phyloP scores from a whole-genome alignment of 495 filamentous ascomycete species.

The Amniculicola lignicola region DNA sequence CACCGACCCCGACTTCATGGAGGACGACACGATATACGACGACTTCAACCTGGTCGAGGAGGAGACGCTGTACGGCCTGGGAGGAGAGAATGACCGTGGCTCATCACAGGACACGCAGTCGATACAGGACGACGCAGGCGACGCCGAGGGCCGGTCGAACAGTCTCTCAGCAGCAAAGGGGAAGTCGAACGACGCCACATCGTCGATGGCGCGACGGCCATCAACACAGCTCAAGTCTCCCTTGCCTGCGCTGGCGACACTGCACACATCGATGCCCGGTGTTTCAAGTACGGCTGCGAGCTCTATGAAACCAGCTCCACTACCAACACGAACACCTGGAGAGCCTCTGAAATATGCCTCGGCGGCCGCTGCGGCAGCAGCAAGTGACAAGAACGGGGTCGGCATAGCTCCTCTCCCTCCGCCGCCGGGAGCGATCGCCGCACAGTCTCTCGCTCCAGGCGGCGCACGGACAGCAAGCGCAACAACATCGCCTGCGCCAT shows the following conservation, averaged over 20 bases:
- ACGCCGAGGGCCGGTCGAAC: constrained; percentile 52
- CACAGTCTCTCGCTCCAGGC: constrained; percentile 26
- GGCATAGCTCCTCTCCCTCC: constrained; percentile 91
- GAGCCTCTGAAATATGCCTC: constrained; percentile 96
- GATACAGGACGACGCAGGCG: constrained; percentile 75
- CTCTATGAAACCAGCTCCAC: constrained; percentile 85
- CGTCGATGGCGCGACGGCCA: constrained; percentile 56
- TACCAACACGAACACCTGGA: constrained; percentile 77
- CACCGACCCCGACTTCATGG: constrained; percentile 80
- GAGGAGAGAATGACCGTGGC: constrained; percentile 73
- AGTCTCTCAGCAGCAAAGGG: constrained; percentile 53
- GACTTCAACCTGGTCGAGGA: constrained; percentile 90
- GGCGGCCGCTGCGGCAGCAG: constrained; percentile 89
- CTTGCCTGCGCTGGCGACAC: constrained; percentile 80
- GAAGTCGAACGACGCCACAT: constrained; percentile 48
- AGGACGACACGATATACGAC: constrained; percentile 94
- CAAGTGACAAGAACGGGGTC: constrained; percentile 80
- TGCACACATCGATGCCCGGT: constrained; percentile 65
- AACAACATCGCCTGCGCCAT: constrained; percentile 47
- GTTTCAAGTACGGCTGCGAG: constrained; percentile 53
- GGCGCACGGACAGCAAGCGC: constrained; percentile 38
- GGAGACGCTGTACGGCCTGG: constrained; percentile 77
- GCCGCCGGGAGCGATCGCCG: constrained; percentile 62
- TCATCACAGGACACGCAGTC: constrained; percentile 96
- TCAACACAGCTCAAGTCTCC: constrained; percentile 93